Conservation (phyloP, 2,329 filamentous ascomycete genomes). For the Lasiodiplodia sp. region DNA sequence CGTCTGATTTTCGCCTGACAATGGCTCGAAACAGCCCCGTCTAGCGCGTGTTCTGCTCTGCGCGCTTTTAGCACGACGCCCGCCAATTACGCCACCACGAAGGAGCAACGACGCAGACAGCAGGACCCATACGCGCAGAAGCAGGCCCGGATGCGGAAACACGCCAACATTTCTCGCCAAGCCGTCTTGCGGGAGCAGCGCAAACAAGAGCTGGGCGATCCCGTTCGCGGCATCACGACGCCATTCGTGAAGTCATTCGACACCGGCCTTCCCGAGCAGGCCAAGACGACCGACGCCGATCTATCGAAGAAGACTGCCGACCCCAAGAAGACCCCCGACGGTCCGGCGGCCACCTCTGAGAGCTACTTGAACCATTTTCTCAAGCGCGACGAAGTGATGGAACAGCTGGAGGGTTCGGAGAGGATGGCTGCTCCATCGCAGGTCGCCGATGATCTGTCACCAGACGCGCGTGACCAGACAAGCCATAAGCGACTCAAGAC, state of each 20-base stretch:
- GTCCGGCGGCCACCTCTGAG: constrained; percentile 39
- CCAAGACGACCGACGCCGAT: constrained; percentile 28
- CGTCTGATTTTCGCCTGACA: constrained; percentile 1
- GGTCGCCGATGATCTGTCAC: background rate
- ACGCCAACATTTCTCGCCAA: constrained; percentile 80
- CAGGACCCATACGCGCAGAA: constrained; percentile 83
- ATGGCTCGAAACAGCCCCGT: constrained; percentile 15
- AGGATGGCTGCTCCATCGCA: constrained; percentile 67
- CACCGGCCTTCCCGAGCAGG: constrained; percentile 54
- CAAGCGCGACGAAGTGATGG: constrained; percentile 69
- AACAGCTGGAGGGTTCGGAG: constrained; percentile 72
- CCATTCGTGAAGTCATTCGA: constrained; percentile 86
- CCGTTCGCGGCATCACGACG: constrained; percentile 79
- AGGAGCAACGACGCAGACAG: constrained; percentile 61
- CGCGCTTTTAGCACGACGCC: constrained; percentile 68
- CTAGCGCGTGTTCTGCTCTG: constrained; percentile 57
- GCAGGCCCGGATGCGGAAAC: constrained; percentile 82
- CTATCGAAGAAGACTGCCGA: constrained; percentile 34
- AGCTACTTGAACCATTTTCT: constrained; percentile 78
- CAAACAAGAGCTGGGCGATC: constrained; percentile 73
- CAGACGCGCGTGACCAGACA: constrained; percentile 43
- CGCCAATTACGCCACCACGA: constrained; percentile 62
- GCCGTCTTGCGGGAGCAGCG: constrained; percentile 72
- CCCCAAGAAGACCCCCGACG: constrained; percentile 11
- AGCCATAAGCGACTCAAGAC: constrained; percentile 45